Evolutionary conservation across 2,329 filamentous ascomycete species (phyloP).

Genomic region (Aspergillus carbonarius): DNA sequence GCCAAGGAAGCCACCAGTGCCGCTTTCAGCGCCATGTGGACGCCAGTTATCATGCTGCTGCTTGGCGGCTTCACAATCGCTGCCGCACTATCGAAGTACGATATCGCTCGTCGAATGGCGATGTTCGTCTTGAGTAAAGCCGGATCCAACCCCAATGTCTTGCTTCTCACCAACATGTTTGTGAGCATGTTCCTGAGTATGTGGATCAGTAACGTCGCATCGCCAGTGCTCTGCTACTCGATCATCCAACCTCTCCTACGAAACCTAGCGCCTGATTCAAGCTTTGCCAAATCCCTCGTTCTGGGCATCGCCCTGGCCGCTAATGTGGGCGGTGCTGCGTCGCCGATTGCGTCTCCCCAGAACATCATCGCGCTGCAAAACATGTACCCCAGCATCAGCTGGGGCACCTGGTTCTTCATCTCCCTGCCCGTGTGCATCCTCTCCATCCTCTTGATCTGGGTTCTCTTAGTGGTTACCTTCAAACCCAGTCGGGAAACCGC

Average conservation of each 20-base stretch:
- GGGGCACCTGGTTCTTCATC: conserved; percentile 97
- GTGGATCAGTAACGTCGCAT: conserved; percentile 98
- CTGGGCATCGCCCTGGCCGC: conserved; percentile 92
- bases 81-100: conserved; percentile 92
- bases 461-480: conserved; percentile 81
- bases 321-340: conserved; percentile 94
- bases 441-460: conserved; percentile 84
- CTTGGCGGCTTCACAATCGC: conserved; percentile 95
- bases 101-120: conserved; percentile 95
- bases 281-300: conserved; percentile 93
- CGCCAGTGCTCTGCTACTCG: conserved; percentile 93
- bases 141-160: conserved; percentile 82
- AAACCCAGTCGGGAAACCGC: conserved; percentile 78
- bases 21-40: conserved; percentile 97
- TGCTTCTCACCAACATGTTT: conserved; percentile 97
- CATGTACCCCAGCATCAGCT: conserved; percentile 88
- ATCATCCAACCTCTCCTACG: conserved; percentile 97
- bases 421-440: conserved; percentile 89
- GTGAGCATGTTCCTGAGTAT: conserved; percentile 97
- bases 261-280: conserved; percentile 83
- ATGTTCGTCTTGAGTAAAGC: conserved; percentile 96
- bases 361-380: conserved; percentile 96
- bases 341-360: conserved; percentile 94
- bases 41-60: conserved; percentile 96
- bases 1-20: conserved; percentile 78